These are phyloP conservation scores for Borealophlyctis nickersoniae DNA, from an alignment of 192 early-diverging fungal species.

Conservation along the genomic window DNA sequence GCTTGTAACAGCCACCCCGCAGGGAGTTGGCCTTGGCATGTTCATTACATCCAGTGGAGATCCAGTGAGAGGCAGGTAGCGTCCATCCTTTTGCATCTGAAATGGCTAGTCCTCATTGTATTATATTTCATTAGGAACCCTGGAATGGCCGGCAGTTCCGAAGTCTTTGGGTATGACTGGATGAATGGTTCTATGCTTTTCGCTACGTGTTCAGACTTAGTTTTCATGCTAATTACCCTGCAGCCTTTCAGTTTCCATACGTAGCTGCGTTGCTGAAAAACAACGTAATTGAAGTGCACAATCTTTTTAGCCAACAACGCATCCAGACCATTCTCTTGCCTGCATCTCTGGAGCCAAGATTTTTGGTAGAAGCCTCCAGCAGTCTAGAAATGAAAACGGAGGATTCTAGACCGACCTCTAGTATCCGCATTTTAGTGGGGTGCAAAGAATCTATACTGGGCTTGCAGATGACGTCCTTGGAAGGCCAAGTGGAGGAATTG, in stretches of 20 bases:
- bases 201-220: too few species aligned
- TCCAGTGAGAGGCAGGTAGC: conserved; percentile 60
- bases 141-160: conserved; percentile 51
- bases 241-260: conserved; percentile 76
- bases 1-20: conserved; percentile 53
- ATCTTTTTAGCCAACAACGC: conserved; percentile 60
- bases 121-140: conserved; percentile 32
- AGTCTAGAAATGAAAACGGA: conserved; percentile 42
- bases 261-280: conserved; percentile 65
- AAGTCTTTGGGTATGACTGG: conserved; percentile 46
- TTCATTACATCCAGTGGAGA: conserved; percentile 69
- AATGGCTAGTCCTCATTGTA: too few species aligned
- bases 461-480: conserved; percentile 55
- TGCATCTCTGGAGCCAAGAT: conserved; percentile 22
- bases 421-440: conserved; percentile 52
- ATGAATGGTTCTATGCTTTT: neutral
- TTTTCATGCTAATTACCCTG: neutral
- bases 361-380: conserved; percentile 44
- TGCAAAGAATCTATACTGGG: conserved; percentile 58
- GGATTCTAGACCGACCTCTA: conserved; percentile 10
- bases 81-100: neutral
- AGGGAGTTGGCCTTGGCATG: conserved; percentile 60
- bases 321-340: conserved; percentile 53
- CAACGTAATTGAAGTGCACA: conserved; percentile 72
- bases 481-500: conserved; percentile 59